These are phyloP conservation scores for Heterobasidion annosum DNA, from an alignment of 1,284 basidiomycete species.

Conservation along the genomic window DNA sequence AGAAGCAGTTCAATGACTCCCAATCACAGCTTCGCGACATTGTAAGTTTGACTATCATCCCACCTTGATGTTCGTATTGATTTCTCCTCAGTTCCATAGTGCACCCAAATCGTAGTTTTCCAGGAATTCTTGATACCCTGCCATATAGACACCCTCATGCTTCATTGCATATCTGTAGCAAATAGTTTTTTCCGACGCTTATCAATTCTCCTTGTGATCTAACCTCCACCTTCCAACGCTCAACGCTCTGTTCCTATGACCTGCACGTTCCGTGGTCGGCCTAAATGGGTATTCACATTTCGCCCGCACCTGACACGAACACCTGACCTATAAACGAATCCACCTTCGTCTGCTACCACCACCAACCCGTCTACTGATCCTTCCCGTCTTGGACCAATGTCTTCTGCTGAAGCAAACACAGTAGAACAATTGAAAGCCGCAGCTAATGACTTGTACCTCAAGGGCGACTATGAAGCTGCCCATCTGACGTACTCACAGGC, in stretches of 20 bases:
- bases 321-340: not conserved
- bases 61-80: not conserved
- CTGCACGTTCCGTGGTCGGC: too few species aligned
- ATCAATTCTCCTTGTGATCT: too few species aligned
- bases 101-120: constrained; percentile 8
- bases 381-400: not conserved
- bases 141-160: not conserved
- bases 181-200: not conserved
- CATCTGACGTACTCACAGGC: not conserved
- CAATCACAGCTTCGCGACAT: constrained; percentile 83
- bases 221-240: too few species aligned
- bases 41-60: constrained; percentile 33
- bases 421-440: not conserved
- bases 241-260: too few species aligned
- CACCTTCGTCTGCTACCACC: not conserved
- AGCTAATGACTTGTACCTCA: not conserved
- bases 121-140: not conserved
- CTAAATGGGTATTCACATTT: too few species aligned
- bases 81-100: constrained; percentile 9
- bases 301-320: not conserved
- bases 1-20: constrained; percentile 87
- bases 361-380: not conserved
- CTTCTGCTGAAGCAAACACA: not conserved
- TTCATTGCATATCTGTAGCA: constrained; percentile 5
- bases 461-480: not conserved